A percentile compares a stretch with the other conserved stretches of the same genome.
Conservation (phyloP, 2,329 filamentous ascomycete genomes). For the Fusarium torreyae region DNA sequence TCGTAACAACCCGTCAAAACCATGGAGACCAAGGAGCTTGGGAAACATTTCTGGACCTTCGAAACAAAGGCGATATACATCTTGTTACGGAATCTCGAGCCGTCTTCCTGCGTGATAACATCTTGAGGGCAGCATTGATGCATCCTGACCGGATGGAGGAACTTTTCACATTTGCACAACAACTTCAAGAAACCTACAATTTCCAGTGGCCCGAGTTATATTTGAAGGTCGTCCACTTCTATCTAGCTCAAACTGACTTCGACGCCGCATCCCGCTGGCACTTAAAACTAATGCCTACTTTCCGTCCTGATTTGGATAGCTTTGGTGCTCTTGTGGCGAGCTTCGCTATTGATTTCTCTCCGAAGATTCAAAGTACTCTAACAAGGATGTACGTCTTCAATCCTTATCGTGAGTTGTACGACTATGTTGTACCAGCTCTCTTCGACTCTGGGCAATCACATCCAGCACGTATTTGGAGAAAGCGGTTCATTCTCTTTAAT, state of each 20-base stretch:
- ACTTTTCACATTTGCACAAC: slow-evolving; percentile 48
- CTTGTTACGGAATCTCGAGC: slow-evolving; percentile 46
- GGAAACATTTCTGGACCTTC: slow-evolving; percentile 48
- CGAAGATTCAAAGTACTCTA: slow-evolving; percentile 58
- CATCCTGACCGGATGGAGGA: slow-evolving; percentile 46
- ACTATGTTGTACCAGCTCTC: slow-evolving; percentile 66
- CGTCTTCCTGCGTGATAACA: slow-evolving; percentile 49
- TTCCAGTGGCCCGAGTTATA: slow-evolving; percentile 68
- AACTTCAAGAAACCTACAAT: slow-evolving; percentile 56
- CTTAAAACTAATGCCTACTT: slow-evolving; percentile 59
- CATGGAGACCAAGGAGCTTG: slow-evolving; percentile 49
- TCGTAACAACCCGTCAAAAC: slow-evolving; percentile 39
- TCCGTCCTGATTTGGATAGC: slow-evolving; percentile 58
- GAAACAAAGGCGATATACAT: slow-evolving; percentile 26
- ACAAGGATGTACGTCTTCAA: slow-evolving; percentile 63
- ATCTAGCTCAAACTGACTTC: slow-evolving; percentile 58
- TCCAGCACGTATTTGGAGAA: slow-evolving; percentile 65
- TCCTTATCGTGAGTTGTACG: slow-evolving; percentile 63
- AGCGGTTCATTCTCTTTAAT: slow-evolving; percentile 56
- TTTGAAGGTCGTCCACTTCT: slow-evolving; percentile 60
- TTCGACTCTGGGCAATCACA: slow-evolving; percentile 63
- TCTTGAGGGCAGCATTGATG: slow-evolving; percentile 52
- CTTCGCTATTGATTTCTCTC: slow-evolving; percentile 58
- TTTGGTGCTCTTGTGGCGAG: slow-evolving; percentile 62
- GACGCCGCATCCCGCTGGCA: slow-evolving; percentile 64